phyloP scores from a whole-genome alignment of 129 eudicot genomes.

The Tagetes patula region DNA sequence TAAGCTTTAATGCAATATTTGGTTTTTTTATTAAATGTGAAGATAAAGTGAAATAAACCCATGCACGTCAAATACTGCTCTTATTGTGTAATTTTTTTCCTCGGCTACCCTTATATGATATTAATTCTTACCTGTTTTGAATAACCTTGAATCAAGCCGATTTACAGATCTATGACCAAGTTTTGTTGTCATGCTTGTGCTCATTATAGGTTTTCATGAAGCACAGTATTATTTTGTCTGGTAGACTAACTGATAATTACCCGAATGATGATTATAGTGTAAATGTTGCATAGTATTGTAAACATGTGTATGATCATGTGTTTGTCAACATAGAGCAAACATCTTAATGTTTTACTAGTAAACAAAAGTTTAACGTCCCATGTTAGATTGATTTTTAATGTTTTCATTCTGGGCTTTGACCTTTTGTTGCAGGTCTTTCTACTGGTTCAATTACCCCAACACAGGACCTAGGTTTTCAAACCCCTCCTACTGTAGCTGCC shows the following conservation, averaged over 20 bases:
- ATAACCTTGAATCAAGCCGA: background rate
- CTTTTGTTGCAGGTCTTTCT: conserved; percentile 51
- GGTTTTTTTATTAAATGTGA: background rate
- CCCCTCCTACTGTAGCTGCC: conserved; percentile 66
- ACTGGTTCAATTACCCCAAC: conserved; percentile 52
- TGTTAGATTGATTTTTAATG: background rate
- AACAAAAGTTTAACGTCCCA: background rate
- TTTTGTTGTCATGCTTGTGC: background rate
- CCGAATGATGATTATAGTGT: background rate
- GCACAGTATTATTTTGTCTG: background rate
- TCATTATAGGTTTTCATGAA: background rate
- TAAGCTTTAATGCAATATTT: background rate
- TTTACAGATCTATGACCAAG: background rate
- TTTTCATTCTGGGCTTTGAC: background rate
- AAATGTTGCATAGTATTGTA: background rate
- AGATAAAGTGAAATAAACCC: background rate
- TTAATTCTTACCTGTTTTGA: background rate
- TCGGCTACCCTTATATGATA: background rate
- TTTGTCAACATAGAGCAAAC: background rate
- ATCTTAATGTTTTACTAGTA: background rate
- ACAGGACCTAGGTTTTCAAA: conserved; percentile 45
- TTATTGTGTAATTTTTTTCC: background rate
- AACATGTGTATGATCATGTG: background rate
- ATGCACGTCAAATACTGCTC: background rate
- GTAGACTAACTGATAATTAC: background rate